Evolutionary conservation across 2,329 filamentous ascomycete species (phyloP), one percentile per base, ranked within the genome.

Genomic region (Grosmannia penicillata): DNA sequence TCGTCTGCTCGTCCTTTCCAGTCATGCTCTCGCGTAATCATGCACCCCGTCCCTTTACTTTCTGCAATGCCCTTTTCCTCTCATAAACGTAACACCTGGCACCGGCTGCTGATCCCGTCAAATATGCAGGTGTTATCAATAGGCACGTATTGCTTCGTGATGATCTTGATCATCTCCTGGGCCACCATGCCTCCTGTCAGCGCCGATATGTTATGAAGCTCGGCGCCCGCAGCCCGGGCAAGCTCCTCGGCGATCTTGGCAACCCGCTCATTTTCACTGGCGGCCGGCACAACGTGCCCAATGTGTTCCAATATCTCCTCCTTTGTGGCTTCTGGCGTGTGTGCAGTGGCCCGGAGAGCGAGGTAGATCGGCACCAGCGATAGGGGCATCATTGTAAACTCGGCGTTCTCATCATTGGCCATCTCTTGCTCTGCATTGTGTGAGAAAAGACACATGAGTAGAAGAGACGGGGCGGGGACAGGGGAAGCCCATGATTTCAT

Each of bases 121-220:
- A 78, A 81, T 44, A 82, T 65, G 52, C 77, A 80, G 14, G 73
- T 78, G 55, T 81, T 79, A 49, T 82, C 75, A 45, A 80, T 71
- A 19, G 78, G 76, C 31, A 81, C 65, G 57, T 82, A 82, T 60
- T 82, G 78, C 51, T 75, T 75, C 11, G 78, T 82, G 49, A 82
- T 72, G 41, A 89, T 73, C 56, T 98, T 98, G 62, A 98, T 93
- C 45, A 89, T 75, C 61, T 98, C 91, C 59, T 98, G 93, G n/a
- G 89, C 85, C 34, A 93, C 81, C 64, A 98, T 81, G 4, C 91
- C 93, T 23, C 91, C 93, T 1, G 78, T 81, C 40, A 94, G 62
- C 21, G 87, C 79, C 24, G 87, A 82, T 40, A 93, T 82, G 54
- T 95, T 96, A 62, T 98, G 91, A 43, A 98, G 63, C 56, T 98